Evolutionary conservation across 768 basidiomycete species (phyloP), one percentile per base, ranked within the genome.

Genomic region (Sistotremastrum suecicum): DNA sequence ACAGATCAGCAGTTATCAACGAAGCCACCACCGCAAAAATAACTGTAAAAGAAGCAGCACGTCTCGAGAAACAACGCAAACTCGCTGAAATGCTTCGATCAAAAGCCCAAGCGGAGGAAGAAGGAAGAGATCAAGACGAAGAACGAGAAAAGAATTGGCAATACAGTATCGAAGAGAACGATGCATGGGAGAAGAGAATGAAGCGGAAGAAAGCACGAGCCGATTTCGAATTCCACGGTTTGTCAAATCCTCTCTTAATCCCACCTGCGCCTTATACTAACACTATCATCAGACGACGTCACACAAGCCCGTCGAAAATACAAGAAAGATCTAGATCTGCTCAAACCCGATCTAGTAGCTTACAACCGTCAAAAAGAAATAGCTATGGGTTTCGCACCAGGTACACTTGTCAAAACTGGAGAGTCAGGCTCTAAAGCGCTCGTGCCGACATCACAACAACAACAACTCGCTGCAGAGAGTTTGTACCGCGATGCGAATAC

Each of bases 401-500:
- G 84, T n/a, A 68, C 80, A 3, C 67, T 92, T 29, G 62, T 62
- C 36, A 64, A 65, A 42, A 54, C 60, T 10, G 62, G 60, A 29
- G 64, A 66, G 10, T 56, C 61, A 0, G 59, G 58, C 4, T 61
- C 64, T 10, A 58, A 66, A 12, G 66, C 63, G 74, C 54, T 76
- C 51, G 60, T 70, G 12, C 70, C 75, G 10, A 70, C 75, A 34
- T 71, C 65, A 34, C 69, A 76, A 42, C 70, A 81, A 52, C 83
- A 85, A 57, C 73, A 72, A 48, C 63, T 80, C 40, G 80, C 83
- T 30, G 73, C 72, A 30, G 90, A 94, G 51, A 78, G 76, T 53
- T 67, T 98, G 39, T 99, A 98, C 61, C 75, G 92, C 42, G 94
- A 98, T 52, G 87, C 89, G 30, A 94, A 95, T 55, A 87, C 80